These are phyloP conservation scores for Brassica hybrid DNA, from an alignment of 441 rosid genomes.

Conservation along the genomic window DNA sequence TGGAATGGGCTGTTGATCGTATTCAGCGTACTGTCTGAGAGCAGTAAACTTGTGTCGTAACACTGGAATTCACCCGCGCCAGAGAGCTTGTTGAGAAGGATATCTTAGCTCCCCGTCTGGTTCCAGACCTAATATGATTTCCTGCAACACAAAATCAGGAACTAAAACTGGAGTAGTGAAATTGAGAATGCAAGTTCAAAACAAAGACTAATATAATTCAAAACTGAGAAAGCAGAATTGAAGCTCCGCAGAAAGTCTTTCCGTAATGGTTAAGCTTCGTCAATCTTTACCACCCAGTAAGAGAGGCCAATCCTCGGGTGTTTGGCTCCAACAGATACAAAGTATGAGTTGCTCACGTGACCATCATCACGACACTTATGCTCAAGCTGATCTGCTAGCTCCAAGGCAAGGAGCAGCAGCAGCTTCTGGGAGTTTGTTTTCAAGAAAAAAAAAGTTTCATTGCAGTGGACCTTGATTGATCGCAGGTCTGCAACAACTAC, in stretches of 20 bases:
- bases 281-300: slow-evolving; percentile 64
- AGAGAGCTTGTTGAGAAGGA: slow-evolving; percentile 37
- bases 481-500: too few relatives aligned
- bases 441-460: too few relatives aligned
- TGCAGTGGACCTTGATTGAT: too few relatives aligned
- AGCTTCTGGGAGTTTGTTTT: too few relatives aligned
- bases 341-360: too few relatives aligned
- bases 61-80: slow-evolving; percentile 45
- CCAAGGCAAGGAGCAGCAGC: too few relatives aligned
- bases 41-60: slow-evolving; percentile 74
- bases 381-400: too few relatives aligned
- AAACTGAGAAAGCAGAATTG: slow-evolving; percentile 66
- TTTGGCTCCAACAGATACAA: slow-evolving; percentile 48
- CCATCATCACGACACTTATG: too few relatives aligned
- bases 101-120: slow-evolving; percentile 83
- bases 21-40: slow-evolving; percentile 73
- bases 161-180: slow-evolving; percentile 19
- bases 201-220: slow-evolving; percentile 39
- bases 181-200: background rate
- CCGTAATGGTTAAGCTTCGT: slow-evolving; percentile 62
- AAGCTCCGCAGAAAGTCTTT: slow-evolving; percentile 73
- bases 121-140: slow-evolving; percentile 80
- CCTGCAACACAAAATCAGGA: slow-evolving; percentile 51
- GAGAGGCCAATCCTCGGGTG: slow-evolving; percentile 65
- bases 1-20: slow-evolving; percentile 55